Evolutionary conservation across 2,329 filamentous ascomycete genomes (phyloP), one percentile per base, ranked within the genome.

Genomic region (Nectriaceae sp.): DNA sequence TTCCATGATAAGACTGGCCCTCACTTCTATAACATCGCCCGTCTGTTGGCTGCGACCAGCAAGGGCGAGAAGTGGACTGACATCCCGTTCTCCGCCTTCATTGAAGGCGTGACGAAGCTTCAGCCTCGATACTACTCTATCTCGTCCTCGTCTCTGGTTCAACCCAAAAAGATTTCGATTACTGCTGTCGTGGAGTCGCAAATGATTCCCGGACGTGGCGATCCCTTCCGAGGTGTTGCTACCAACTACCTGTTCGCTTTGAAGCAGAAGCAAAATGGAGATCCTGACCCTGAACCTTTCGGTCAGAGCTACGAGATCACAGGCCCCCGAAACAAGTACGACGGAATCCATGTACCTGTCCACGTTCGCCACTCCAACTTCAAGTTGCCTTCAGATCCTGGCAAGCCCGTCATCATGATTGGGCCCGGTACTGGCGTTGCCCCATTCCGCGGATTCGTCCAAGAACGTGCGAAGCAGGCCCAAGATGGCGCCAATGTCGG

Each of bases 81-180:
- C 46, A 85, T 97, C 47, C 95, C 94, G 15, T 97, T 99, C 75
- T 96, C 94, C 8, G 85, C 92, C 62, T 85, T 97, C 62, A 91
- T 99, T 58, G 94, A 99, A 77, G 89, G 90, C 57, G 73, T 99
- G 53, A 89, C 86, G 73, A 97, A 97, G 78, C 84, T 99, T 48
- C 94, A 99, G 71, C 93, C 94, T 33, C 90, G 94, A 42, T 99
- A 97, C 79, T 99, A 99, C 77, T 99, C 95, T 42, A 99, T 99
- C 70, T 99, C 94, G 2, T 99, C 95, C 1, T 97, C 94, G 1
- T 97, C 94, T 5, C 71, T 91, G 8, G 92, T 96, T 15, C 92
- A 99, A 68, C 92, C 94, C 68, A 87, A 96, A 73, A 93, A 91
- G 75, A 91, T 99, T 58, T 90, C 94, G 52, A 88, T 99, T 63